These are phyloP conservation scores for Dillenia suffruticosa DNA, from an alignment of 164 flowering plant genomes.

Conservation along the genomic window DNA sequence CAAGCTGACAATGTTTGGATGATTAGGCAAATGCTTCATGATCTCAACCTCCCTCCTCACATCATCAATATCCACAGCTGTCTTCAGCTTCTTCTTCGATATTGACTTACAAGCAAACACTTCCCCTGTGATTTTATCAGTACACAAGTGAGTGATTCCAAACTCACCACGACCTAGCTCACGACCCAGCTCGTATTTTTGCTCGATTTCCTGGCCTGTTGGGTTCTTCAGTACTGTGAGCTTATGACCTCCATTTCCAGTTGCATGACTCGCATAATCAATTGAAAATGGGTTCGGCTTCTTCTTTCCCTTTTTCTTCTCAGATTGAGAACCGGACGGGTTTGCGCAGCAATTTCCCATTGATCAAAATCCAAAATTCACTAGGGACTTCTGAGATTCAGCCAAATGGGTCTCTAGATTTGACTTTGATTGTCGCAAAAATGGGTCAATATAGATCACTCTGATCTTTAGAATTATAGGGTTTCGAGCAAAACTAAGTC, in stretches of 20 bases:
- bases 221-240: slow-evolving; percentile 53
- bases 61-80: slow-evolving; percentile 76
- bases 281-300: slow-evolving; percentile 25
- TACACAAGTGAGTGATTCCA: slow-evolving; percentile 77
- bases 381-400: too few species aligned
- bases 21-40: slow-evolving; percentile 74
- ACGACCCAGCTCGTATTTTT: slow-evolving; percentile 57
- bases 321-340: slow-evolving; percentile 2
- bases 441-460: too few species aligned
- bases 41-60: slow-evolving; percentile 86
- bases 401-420: too few species aligned
- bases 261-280: slow-evolving; percentile 28
- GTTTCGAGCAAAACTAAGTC: too few species aligned
- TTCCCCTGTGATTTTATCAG: slow-evolving; percentile 50
- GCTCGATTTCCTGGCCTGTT: slow-evolving; percentile 58
- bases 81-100: slow-evolving; percentile 83
- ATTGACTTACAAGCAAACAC: slow-evolving; percentile 74
- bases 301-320: slow-evolving; percentile 10
- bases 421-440: too few species aligned
- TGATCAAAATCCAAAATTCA: neutral
- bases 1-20: slow-evolving; percentile 68
- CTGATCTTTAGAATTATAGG: too few species aligned
- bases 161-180: slow-evolving; percentile 91
- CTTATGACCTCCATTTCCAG: slow-evolving; percentile 29
- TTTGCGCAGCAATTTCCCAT: slow-evolving; percentile 25